A percentile compares a stretch with the other conserved stretches of the same genome.
Conservation (phyloP, 2,329 filamentous ascomycete genomes). For the Arthrinium puccinioides region DNA sequence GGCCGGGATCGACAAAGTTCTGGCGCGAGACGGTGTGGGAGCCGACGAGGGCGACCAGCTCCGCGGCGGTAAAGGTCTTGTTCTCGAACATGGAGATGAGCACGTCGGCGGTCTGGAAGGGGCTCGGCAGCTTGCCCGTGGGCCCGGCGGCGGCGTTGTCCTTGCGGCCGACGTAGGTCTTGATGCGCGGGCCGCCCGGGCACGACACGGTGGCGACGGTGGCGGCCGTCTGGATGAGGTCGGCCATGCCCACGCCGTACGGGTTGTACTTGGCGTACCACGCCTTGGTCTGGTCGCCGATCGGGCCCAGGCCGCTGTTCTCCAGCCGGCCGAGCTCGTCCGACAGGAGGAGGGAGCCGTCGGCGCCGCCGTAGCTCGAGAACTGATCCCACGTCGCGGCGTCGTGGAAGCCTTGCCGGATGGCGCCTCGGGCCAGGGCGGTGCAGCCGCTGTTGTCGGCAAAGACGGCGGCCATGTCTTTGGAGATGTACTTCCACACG, state of each 20-base stretch:
- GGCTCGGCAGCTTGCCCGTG: conserved; percentile 35
- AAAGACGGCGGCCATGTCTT: conserved; percentile 27
- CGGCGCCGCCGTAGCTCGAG: conserved; percentile 32
- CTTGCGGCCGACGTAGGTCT: conserved; percentile 39
- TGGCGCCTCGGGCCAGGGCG: conserved; percentile 31
- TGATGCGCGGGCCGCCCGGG: conserved; percentile 41
- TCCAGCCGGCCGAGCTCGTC: conserved; percentile 28
- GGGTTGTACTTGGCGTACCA: conserved; percentile 30
- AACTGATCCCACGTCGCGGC: conserved; percentile 33
- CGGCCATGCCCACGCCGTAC: conserved; percentile 39
- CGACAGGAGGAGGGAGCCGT: conserved; percentile 36
- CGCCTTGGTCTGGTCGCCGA: conserved; percentile 26
- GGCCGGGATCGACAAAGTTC: conserved; percentile 31
- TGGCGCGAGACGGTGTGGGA: conserved; percentile 44
- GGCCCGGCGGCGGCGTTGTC: conserved; percentile 34
- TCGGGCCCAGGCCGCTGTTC: conserved; percentile 38
- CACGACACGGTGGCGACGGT: conserved; percentile 41
- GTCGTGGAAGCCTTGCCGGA: conserved; percentile 40
- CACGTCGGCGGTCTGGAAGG: conserved; percentile 28
- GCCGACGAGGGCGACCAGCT: conserved; percentile 46
- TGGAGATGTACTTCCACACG: conserved; percentile 31
- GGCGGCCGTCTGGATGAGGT: conserved; percentile 46
- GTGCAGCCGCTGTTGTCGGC: conserved; percentile 24
- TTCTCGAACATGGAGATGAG: conserved; percentile 38
- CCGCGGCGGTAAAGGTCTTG: conserved; percentile 41